Conservation (phyloP, 1,284 basidiomycete genomes). For the Stygiomarasmius scandens region DNA sequence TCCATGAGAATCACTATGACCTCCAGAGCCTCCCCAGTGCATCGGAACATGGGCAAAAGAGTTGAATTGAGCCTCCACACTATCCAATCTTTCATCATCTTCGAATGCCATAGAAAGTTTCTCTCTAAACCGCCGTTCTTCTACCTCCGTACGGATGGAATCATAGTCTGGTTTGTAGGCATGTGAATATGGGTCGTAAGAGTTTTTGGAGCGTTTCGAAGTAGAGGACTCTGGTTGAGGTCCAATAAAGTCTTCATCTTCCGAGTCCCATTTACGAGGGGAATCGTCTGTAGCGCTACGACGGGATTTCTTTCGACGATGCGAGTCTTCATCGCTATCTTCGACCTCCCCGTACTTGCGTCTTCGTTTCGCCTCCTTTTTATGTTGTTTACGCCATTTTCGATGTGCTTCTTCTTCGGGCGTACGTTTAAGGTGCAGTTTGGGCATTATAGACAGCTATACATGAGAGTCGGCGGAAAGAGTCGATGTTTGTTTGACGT, state of each 20-base stretch:
- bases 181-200: slow-evolving; percentile 5
- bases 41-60: slow-evolving; percentile 68
- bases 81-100: slow-evolving; percentile 69
- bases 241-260: slow-evolving; percentile 27
- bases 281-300: slow-evolving; percentile 14
- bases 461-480: neutral
- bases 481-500: neutral
- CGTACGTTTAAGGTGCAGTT: slow-evolving; percentile 72
- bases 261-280: slow-evolving; percentile 38
- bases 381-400: slow-evolving; percentile 44
- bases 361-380: slow-evolving; percentile 30
- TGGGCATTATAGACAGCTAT: slow-evolving; percentile 58
- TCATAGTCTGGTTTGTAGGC: slow-evolving; percentile 49
- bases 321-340: slow-evolving; percentile 17
- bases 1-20: slow-evolving; percentile 18
- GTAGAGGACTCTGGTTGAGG: slow-evolving; percentile 25
- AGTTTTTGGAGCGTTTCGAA: slow-evolving; percentile 11
- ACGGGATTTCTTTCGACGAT: slow-evolving; percentile 27
- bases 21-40: slow-evolving; percentile 41
- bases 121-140: slow-evolving; percentile 66
- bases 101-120: slow-evolving; percentile 71
- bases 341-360: slow-evolving; percentile 14
- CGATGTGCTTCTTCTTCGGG: slow-evolving; percentile 66
- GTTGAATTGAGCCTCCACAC: slow-evolving; percentile 63
- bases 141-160: slow-evolving; percentile 52